Conservation (phyloP, 2,329 filamentous ascomycete species). For the Botrytis galanthina region DNA sequence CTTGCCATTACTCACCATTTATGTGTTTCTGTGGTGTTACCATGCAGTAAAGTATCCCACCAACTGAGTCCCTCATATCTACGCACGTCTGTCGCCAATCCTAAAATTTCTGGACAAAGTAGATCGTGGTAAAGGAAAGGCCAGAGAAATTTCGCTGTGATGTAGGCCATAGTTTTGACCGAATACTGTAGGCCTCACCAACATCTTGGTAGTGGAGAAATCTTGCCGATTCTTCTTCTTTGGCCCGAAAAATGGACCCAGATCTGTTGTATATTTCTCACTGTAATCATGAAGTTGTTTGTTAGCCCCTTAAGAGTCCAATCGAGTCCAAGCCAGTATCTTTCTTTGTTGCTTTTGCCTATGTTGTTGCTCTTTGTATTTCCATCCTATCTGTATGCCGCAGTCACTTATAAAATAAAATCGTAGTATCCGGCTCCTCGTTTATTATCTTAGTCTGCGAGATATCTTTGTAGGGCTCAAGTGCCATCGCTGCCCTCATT, state of each 20-base stretch:
- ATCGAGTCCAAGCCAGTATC: background rate
- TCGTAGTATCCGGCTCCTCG: no score
- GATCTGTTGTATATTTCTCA: background rate
- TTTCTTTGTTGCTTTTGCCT: background rate
- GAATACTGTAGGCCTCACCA: background rate
- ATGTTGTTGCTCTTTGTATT: background rate
- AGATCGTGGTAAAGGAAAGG: background rate
- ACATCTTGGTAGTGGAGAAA: background rate
- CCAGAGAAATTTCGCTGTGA: background rate
- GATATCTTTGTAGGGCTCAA: background rate
- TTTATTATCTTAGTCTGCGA: background rate
- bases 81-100: no score
- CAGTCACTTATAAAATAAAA: no score
- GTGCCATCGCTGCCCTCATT: background rate
- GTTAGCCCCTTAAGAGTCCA: background rate
- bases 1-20: background rate
- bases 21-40: background rate
- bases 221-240: background rate
- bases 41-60: background rate
- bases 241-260: background rate
- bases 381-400: background rate
- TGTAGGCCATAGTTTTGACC: background rate
- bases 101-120: background rate
- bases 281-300: background rate
- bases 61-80: accelerated